Base-by-base conservation (phyloP, 371 early-diverging fungal species). In the Saksenaea oblongispora region DNA sequence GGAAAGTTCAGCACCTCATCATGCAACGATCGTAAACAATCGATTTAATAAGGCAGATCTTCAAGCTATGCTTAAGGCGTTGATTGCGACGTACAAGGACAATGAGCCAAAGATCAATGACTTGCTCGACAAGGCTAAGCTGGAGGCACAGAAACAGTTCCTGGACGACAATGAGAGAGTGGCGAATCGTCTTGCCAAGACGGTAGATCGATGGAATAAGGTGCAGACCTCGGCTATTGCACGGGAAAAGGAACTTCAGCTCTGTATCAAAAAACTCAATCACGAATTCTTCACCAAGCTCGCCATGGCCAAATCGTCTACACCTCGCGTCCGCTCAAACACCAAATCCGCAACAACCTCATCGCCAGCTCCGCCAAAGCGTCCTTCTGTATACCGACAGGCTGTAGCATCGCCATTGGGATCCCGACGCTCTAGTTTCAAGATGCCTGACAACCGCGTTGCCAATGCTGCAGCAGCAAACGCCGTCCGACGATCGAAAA, bases 261-360 rank as follows among this genome's bases (percentile, higher is more conserved):
- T 68, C 27, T 73, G 75, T 51, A 69, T 76, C 17, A 68, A 59
- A 35, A 72, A 75, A 28, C 57, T 80, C 24, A 73, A 76, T 37
- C 78, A 76, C 58, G 78, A 77, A 42, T 77, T 77, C 55, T 80
- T 78, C 31, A 80, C 78, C 26, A 80, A 80, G 28, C 71, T 80
- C 18, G 81, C 81, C 3, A 66, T 73, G 53, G 74, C 78, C 7
- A 75, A 73, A 39, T 59, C 65, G 1, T 65, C 58, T 5, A 34
- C 69, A 14, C 63, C 39, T 11, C 47, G 59, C 13, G 41, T 27
- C 34, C 54, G 41, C 35, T 27, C 58, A 8, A 54, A 1, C 37
- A 61, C 13, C 54, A 56, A 47, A 61, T 56, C 66, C 14, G 22
- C 66, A 10, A 34, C 36, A 22, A 47, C 61, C 41, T 53, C 8